Conservation (phyloP, 805 yeast species). For the Kodamaea jinghongensis region DNA sequence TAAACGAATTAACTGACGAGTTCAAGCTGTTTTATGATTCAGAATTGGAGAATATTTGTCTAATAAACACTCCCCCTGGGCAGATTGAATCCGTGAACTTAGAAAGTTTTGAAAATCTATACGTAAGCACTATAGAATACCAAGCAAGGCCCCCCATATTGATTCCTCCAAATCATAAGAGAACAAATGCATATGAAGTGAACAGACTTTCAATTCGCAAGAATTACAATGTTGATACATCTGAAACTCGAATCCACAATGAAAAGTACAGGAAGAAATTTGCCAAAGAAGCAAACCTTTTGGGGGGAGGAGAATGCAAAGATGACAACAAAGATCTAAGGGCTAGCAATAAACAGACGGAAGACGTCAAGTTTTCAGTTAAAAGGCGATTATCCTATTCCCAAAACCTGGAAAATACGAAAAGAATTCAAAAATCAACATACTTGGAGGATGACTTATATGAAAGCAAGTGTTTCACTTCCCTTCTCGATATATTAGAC, state of each 20-base stretch:
- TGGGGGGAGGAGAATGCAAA: conserved; percentile 3
- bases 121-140: too few species aligned
- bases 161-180: not conserved
- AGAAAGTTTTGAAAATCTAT: too few species aligned
- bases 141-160: too few species aligned
- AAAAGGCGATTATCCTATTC: too few species aligned
- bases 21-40: conserved; percentile 19
- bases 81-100: not conserved
- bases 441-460: conserved; percentile 6
- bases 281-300: conserved; percentile 14
- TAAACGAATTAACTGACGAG: conserved; percentile 12
- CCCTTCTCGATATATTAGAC: conserved; percentile 3
- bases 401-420: too few species aligned
- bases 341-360: too few species aligned
- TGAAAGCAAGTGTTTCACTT: conserved; percentile 4
- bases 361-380: too few species aligned
- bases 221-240: conserved; percentile 15
- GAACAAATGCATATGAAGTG: conserved; percentile 9
- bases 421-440: conserved; percentile 3
- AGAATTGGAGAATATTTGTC: conserved; percentile 29
- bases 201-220: conserved; percentile 23
- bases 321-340: too few species aligned
- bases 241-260: conserved; percentile 17
- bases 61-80: too few species aligned
- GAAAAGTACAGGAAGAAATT: conserved; percentile 17